Percentiles rank a stretch among this genome's conserved stretches.
phyloP scores from a whole-genome alignment of 2,329 filamentous ascomycete genomes.

The Penicillium sclerotigenum region DNA sequence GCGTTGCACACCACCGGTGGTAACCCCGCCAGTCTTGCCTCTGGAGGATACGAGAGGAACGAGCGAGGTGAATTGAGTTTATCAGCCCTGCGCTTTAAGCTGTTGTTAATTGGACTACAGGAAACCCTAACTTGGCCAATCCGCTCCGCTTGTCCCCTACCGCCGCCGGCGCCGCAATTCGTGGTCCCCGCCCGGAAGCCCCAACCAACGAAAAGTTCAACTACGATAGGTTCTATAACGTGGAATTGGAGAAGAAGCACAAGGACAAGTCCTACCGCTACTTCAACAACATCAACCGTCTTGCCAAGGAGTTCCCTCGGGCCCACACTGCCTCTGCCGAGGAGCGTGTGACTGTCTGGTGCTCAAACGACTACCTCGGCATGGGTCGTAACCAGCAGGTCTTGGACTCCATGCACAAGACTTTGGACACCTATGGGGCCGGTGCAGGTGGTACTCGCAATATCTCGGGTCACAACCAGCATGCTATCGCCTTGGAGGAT shows the following conservation, averaged over 20 bases:
- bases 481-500: constrained; percentile 79
- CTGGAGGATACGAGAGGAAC: constrained; percentile 50
- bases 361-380: constrained; percentile 97
- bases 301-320: constrained; percentile 92
- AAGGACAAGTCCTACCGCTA: constrained; percentile 99
- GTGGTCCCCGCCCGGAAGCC: constrained; percentile 49
- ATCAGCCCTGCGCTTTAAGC: background rate
- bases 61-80: constrained; percentile 44
- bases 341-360: constrained; percentile 95
- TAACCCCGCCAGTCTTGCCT: constrained; percentile 75
- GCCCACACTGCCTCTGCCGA: constrained; percentile 83
- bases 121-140: constrained; percentile 25
- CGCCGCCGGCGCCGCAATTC: constrained; percentile 22
- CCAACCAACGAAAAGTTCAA: constrained; percentile 65
- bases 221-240: constrained; percentile 84
- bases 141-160: constrained; percentile 25
- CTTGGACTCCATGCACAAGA: constrained; percentile 88
- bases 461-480: constrained; percentile 96
- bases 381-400: constrained; percentile 93
- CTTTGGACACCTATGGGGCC: constrained; percentile 88
- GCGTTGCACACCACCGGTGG: constrained; percentile 76
- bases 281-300: constrained; percentile 99
- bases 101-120: constrained; percentile 19
- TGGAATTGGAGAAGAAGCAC: constrained; percentile 95
- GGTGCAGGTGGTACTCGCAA: constrained; percentile 95